Conservation (phyloP, 2,329 filamentous ascomycete species). For the Colletotrichum magnum region DNA sequence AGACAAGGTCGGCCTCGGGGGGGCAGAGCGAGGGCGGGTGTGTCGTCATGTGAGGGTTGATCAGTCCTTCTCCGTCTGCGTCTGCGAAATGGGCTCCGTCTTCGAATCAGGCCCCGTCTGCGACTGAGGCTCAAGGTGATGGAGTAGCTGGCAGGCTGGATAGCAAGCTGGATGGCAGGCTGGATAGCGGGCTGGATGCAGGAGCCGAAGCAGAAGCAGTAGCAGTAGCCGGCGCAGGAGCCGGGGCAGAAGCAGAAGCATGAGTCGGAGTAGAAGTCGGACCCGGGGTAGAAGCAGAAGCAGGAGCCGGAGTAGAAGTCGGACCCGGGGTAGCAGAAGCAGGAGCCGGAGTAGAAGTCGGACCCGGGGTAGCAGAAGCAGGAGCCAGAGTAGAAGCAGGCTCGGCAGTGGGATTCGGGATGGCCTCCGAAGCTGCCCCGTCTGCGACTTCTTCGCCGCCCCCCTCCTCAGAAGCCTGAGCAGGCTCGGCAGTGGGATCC, state of each 20-base stretch:
- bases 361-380: not conserved
- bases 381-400: constrained; percentile 6
- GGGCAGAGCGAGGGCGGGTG: constrained; percentile 71
- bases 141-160: constrained; percentile 8
- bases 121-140: no score
- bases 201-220: no score
- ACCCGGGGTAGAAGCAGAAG: not conserved
- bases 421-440: constrained; percentile 49
- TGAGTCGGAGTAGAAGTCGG: constrained; percentile 7
- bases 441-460: constrained; percentile 53
- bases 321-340: not conserved
- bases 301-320: not conserved
- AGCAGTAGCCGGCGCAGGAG: no score
- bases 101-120: no score
- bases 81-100: not conserved
- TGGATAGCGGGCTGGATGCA: no score
- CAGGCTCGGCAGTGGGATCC: constrained; percentile 6
- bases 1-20: constrained; percentile 60
- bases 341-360: not conserved
- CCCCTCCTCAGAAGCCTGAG: constrained; percentile 11
- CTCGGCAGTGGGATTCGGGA: constrained; percentile 6
- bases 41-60: constrained; percentile 58
- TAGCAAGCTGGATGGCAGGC: no score
- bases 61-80: not conserved
- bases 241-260: no score